These are phyloP conservation scores for Jasminum sambac DNA, from an alignment of 257 asterid genomes.

Conservation along the genomic window DNA sequence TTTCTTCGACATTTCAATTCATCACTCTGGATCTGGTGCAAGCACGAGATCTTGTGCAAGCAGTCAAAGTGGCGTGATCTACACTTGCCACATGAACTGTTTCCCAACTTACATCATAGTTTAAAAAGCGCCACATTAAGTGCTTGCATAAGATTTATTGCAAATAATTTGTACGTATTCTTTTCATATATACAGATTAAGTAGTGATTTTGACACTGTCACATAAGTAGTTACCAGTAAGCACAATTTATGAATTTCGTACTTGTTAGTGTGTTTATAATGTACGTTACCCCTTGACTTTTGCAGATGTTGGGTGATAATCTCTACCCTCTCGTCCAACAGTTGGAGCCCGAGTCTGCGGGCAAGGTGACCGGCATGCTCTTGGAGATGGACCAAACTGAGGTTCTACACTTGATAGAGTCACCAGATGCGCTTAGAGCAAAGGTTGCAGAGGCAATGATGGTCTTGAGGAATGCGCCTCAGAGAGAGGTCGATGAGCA, in stretches of 20 bases:
- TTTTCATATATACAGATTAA: too few species aligned
- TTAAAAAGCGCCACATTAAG: too few species aligned
- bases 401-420: slow-evolving; percentile 64
- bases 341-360: slow-evolving; percentile 61
- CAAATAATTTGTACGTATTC: too few species aligned
- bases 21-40: too few species aligned
- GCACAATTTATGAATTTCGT: neutral
- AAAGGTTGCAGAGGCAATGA: slow-evolving; percentile 67
- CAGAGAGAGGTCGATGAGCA: slow-evolving; percentile 68
- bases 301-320: slow-evolving; percentile 66
- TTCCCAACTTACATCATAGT: too few species aligned
- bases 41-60: too few species aligned
- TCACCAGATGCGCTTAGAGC: slow-evolving; percentile 65
- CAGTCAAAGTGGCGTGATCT: too few species aligned
- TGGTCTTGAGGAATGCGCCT: slow-evolving; percentile 52
- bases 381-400: slow-evolving; percentile 70
- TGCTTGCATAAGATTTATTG: too few species aligned
- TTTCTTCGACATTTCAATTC: neutral
- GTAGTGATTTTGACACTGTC: too few species aligned
- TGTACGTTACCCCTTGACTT: neutral
- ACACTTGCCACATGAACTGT: too few species aligned
- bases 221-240: too few species aligned
- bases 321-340: slow-evolving; percentile 60
- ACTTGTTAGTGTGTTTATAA: neutral
- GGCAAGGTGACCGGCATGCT: slow-evolving; percentile 71